A percentile compares a stretch with the other conserved stretches of the same genome.
phyloP scores from a whole-genome alignment of 495 filamentous ascomycete species.

The Aspergillus asperescens region DNA sequence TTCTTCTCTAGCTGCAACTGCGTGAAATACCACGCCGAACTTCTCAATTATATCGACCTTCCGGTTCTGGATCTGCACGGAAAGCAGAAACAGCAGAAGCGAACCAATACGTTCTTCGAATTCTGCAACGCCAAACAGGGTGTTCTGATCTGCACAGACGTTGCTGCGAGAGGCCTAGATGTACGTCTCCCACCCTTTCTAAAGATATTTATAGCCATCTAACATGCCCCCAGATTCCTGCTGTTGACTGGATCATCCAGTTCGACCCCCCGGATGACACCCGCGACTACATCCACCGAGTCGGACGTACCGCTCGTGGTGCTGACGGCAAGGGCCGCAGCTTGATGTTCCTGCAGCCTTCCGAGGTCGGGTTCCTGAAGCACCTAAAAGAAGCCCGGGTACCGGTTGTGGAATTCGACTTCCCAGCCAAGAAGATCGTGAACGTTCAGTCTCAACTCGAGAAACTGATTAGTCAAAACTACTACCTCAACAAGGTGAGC shows the following conservation, averaged over 20 bases:
- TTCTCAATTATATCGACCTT: conserved; percentile 93
- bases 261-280: conserved; percentile 93
- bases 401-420: conserved; percentile 93
- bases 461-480: conserved; percentile 86
- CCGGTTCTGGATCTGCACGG: conserved; percentile 74
- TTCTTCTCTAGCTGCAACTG: conserved; percentile 93
- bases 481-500: conserved; percentile 83
- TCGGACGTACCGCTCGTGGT: conserved; percentile 90
- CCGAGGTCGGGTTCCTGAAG: conserved; percentile 85
- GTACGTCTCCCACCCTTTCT: conserved; percentile 36
- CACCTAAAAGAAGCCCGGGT: conserved; percentile 89
- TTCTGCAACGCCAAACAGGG: conserved; percentile 92
- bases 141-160: conserved; percentile 91
- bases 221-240: conserved; percentile 57
- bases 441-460: conserved; percentile 96
- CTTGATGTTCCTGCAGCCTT: conserved; percentile 87
- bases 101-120: conserved; percentile 97
- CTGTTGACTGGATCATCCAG: conserved; percentile 93
- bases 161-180: conserved; percentile 90
- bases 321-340: conserved; percentile 74
- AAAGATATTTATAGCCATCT: conserved; percentile 7
- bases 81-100: conserved; percentile 95
- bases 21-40: conserved; percentile 90
- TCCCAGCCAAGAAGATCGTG: conserved; percentile 83
- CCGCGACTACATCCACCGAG: conserved; percentile 91